Evolutionary conservation across 2,329 filamentous ascomycete species (phyloP), one percentile per base, ranked within the genome.

Genomic region (Colletotrichum lentis): DNA sequence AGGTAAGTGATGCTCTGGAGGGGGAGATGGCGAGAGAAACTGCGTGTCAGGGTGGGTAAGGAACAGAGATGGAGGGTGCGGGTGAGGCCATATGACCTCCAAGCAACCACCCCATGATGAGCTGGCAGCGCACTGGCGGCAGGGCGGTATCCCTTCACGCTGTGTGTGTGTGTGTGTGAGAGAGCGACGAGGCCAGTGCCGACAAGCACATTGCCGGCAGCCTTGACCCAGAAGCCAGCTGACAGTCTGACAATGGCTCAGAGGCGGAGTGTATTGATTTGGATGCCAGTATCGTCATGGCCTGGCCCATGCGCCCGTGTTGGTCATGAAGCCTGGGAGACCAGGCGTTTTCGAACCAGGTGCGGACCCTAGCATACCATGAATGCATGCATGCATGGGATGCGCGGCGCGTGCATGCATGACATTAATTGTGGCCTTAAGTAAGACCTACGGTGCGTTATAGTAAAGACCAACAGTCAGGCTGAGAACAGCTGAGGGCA

Each of bases 201-300:
- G 6, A 20, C 44, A 49, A 31, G 27, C 10, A 31, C 27, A 22
- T 57, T n/a, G 10, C 3, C 10, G n/a, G 50, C 22, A 41, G 14
- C n/a, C 31, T 8, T 58, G 49, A 24, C 49, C 46, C 39, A 37
- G 43, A 41, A 43, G 43, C 35, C 53, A 52, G 61, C 61, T 50
- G 61, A 50, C 53, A 35, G n/a, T 18, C 44, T 57, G 43, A 50
- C 43, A 56, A 22, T 22, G 8, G 50, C 50, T 16, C 27, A 6
- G 27, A 52, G 49, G 52, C 12, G n/a, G 7, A 27, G 53, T 27
- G 35, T 22, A 27, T 56, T 14, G 31, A 27, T n/a, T 57, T 46
- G 24, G 60, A 24, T 43, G n/a, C 46, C 22, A 46, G 7, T n/a
- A 46, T 64, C 54, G 46, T 64, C 46, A 59, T 52, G 46, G n/a